A percentile compares a stretch with the other conserved stretches of the same genome.
These are phyloP conservation scores for Emericellopsis terricola DNA, from an alignment of 495 filamentous ascomycete genomes.

Conservation along the genomic window DNA sequence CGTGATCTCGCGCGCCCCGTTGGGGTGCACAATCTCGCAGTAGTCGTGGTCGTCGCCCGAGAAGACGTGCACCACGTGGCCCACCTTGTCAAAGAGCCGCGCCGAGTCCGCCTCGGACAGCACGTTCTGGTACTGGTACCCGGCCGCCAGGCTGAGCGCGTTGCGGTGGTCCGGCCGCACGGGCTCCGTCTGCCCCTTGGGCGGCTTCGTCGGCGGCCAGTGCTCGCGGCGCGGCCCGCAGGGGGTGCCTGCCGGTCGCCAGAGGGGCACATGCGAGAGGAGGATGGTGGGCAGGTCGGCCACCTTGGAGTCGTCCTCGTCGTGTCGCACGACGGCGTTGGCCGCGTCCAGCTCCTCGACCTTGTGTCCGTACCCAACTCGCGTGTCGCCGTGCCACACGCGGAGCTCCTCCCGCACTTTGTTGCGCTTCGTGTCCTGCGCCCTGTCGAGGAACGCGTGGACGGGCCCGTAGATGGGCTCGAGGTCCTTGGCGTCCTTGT, in stretches of 20 bases:
- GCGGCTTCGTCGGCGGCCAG: slow-evolving; percentile 47
- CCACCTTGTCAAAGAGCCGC: slow-evolving; percentile 50
- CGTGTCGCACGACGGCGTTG: slow-evolving; percentile 18
- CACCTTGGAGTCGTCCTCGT: slow-evolving; percentile 19
- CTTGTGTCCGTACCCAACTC: slow-evolving; percentile 29
- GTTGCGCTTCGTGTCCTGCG: slow-evolving; percentile 31
- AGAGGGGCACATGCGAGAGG: slow-evolving; percentile 81
- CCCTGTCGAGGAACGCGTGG: slow-evolving; percentile 53
- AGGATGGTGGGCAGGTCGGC: slow-evolving; percentile 64
- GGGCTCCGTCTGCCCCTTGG: slow-evolving; percentile 32
- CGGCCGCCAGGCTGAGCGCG: slow-evolving; percentile 51
- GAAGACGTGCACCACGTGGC: slow-evolving; percentile 65
- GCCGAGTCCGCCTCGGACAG: slow-evolving; percentile 55
- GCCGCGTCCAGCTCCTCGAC: slow-evolving; percentile 28
- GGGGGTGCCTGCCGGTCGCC: slow-evolving; percentile 59
- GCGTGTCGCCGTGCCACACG: slow-evolving; percentile 28
- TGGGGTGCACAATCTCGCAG: slow-evolving; percentile 70
- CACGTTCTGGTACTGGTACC: slow-evolving; percentile 97
- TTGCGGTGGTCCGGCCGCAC: slow-evolving; percentile 56
- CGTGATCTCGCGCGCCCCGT: slow-evolving; percentile 66
- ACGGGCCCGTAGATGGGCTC: slow-evolving; percentile 52
- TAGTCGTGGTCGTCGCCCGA: slow-evolving; percentile 98
- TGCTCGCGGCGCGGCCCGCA: slow-evolving; percentile 83
- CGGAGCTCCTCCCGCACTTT: slow-evolving; percentile 36
- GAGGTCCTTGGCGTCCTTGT: slow-evolving; percentile 27